Conservation (phyloP, 805 yeast species). For the Scheffersomyces ergatensis region DNA sequence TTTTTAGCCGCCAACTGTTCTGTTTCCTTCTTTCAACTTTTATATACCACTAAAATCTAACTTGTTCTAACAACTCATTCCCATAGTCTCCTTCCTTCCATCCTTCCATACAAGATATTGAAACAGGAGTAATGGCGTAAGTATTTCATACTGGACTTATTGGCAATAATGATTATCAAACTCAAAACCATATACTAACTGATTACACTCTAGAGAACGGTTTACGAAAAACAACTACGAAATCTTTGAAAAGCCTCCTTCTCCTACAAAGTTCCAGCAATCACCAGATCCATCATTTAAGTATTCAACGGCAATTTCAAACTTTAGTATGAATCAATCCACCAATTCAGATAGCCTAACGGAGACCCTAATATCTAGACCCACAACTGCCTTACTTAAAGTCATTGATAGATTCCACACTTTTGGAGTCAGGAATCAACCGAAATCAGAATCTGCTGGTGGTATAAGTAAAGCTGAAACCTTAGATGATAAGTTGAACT, state of each 20-base stretch:
- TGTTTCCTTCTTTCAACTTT: too few relatives aligned
- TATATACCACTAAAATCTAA: too few relatives aligned
- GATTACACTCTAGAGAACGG: not conserved
- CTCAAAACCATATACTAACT: too few relatives aligned
- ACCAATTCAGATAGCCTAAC: constrained; percentile 2
- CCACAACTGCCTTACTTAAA: constrained; percentile 19
- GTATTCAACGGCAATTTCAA: constrained; percentile 7
- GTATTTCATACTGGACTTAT: too few relatives aligned
- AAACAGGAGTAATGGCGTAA: too few relatives aligned
- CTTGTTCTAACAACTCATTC: too few relatives aligned
- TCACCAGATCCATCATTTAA: constrained; percentile 6
- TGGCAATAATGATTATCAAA: too few relatives aligned
- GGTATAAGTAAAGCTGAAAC: not conserved
- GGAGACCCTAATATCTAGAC: constrained; percentile 13
- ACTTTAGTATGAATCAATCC: constrained; percentile 8
- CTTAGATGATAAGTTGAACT: not conserved
- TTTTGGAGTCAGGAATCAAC: not conserved
- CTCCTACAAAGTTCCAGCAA: not conserved
- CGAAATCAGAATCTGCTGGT: not conserved
- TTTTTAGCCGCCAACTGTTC: too few relatives aligned
- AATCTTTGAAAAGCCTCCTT: not conserved
- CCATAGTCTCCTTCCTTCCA: too few relatives aligned
- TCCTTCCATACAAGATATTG: too few relatives aligned
- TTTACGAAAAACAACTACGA: not conserved
- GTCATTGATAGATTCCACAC: constrained; percentile 15